phyloP scores from a whole-genome alignment of 2,329 filamentous ascomycete species.

The Apiospora rasikravindrae region DNA sequence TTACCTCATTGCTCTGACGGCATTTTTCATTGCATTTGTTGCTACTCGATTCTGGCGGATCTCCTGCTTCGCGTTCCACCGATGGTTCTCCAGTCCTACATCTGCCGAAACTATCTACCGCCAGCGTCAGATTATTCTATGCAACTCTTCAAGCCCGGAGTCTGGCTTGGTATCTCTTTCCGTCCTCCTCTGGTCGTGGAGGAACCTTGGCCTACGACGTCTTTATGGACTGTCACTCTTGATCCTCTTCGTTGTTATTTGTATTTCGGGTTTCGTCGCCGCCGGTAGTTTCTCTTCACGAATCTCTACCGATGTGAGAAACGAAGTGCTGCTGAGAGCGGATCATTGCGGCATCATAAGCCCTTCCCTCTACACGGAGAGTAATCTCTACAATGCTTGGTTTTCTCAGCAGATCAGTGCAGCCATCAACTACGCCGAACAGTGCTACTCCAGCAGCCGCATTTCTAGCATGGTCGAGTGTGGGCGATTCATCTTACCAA shows the following conservation, averaged over 20 bases:
- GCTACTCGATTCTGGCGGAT: slow-evolving; percentile 28
- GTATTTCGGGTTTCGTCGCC: slow-evolving; percentile 22
- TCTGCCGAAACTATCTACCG: slow-evolving; percentile 23
- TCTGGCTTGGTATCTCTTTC: slow-evolving; percentile 21
- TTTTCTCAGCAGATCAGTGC: slow-evolving; percentile 18
- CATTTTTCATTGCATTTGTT: slow-evolving; percentile 28
- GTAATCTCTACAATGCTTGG: neutral
- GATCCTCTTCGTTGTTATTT: slow-evolving; percentile 18
- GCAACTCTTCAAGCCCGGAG: slow-evolving; percentile 27
- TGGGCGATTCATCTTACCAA: slow-evolving; percentile 20
- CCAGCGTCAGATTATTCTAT: slow-evolving; percentile 27
- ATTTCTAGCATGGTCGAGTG: slow-evolving; percentile 22
- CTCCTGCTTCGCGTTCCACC: slow-evolving; percentile 21
- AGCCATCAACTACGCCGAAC: slow-evolving; percentile 27
- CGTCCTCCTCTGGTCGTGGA: slow-evolving; percentile 20
- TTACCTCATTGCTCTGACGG: slow-evolving; percentile 26
- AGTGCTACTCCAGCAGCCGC: slow-evolving; percentile 24
- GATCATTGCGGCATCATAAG: slow-evolving; percentile 10
- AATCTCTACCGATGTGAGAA: slow-evolving; percentile 23
- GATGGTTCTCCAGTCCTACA: slow-evolving; percentile 11
- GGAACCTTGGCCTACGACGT: neutral
- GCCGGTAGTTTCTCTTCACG: slow-evolving; percentile 27
- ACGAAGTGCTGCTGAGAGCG: slow-evolving; percentile 26
- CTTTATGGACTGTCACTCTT: neutral
- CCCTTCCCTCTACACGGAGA: neutral